phyloP scores from a whole-genome alignment of 352 stramenopile species.

The Phytophthora hibernalis region DNA sequence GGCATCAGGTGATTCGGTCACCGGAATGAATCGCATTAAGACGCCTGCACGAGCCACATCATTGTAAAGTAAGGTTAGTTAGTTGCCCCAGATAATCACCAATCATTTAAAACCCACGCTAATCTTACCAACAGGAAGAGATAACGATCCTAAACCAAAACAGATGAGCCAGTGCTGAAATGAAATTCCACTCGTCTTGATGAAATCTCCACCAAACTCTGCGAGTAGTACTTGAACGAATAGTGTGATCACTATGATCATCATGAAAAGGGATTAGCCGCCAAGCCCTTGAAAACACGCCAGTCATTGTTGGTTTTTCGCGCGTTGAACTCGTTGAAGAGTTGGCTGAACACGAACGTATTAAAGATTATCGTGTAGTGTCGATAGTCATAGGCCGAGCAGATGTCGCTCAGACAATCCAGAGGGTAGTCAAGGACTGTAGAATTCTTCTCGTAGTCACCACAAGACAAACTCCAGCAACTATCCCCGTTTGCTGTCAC shows the following conservation, averaged over 20 bases:
- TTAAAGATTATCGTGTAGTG: slow-evolving; percentile 99
- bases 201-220: slow-evolving; percentile 93
- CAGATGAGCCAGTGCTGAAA: slow-evolving; percentile 70
- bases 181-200: slow-evolving; percentile 75
- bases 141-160: slow-evolving; percentile 65
- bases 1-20: slow-evolving; percentile 65
- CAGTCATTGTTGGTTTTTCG: slow-evolving; percentile 94
- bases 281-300: slow-evolving; percentile 94
- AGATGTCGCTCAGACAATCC: slow-evolving; percentile 57
- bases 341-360: slow-evolving; percentile 97
- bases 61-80: slow-evolving; percentile 2
- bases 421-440: slow-evolving; percentile 50
- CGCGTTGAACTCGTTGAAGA: slow-evolving; percentile 93
- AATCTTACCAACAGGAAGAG: slow-evolving; percentile 72
- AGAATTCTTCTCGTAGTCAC: slow-evolving; percentile 61
- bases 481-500: slow-evolving; percentile 49
- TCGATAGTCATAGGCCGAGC: slow-evolving; percentile 75
- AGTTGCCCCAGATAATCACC: no score
- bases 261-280: slow-evolving; percentile 94
- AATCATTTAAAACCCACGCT: neutral
- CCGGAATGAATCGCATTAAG: slow-evolving; percentile 78
- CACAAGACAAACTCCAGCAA: slow-evolving; percentile 61
- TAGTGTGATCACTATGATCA: slow-evolving; percentile 93
- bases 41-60: slow-evolving; percentile 44
- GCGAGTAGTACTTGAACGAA: slow-evolving; percentile 96